phyloP scores from a whole-genome alignment of 768 basidiomycete genomes.

The Serpula lacrymans region DNA sequence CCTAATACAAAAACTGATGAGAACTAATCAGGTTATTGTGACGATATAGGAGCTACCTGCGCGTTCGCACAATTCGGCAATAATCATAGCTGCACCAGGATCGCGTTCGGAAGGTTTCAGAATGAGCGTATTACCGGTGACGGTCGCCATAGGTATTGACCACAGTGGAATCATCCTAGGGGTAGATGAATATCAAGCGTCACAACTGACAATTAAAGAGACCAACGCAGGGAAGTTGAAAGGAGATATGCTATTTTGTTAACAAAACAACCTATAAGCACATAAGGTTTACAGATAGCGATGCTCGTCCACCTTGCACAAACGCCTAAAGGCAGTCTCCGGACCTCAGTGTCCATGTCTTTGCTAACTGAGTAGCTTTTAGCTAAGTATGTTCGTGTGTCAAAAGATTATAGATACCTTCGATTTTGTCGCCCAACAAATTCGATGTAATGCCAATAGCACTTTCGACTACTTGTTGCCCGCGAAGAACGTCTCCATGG shows the following conservation, averaged over 20 bases:
- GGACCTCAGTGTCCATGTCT: constrained; percentile 94
- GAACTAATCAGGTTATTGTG: not conserved
- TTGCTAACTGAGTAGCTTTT: constrained; percentile 60
- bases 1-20: constrained; percentile 35
- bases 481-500: constrained; percentile 90
- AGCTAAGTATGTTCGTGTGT: constrained; percentile 6
- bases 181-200: constrained; percentile 4
- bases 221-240: constrained; percentile 89
- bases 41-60: constrained; percentile 48
- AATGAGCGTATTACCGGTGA: constrained; percentile 91
- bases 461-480: constrained; percentile 84
- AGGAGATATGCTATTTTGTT: constrained; percentile 60
- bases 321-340: constrained; percentile 84
- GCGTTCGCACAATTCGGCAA: constrained; percentile 88
- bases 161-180: constrained; percentile 92
- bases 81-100: constrained; percentile 96
- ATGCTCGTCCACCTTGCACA: constrained; percentile 52
- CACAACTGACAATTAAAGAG: not conserved
- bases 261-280: not conserved
- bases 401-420: constrained; percentile 54
- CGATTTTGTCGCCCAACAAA: constrained; percentile 87
- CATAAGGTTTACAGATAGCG: not conserved
- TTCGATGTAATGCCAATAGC: constrained; percentile 79
- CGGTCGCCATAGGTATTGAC: constrained; percentile 87
- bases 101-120: constrained; percentile 96